Evolutionary conservation across 768 basidiomycete genomes (phyloP), one percentile per base, ranked within the genome.

Genomic region (Trametes meyenii): DNA sequence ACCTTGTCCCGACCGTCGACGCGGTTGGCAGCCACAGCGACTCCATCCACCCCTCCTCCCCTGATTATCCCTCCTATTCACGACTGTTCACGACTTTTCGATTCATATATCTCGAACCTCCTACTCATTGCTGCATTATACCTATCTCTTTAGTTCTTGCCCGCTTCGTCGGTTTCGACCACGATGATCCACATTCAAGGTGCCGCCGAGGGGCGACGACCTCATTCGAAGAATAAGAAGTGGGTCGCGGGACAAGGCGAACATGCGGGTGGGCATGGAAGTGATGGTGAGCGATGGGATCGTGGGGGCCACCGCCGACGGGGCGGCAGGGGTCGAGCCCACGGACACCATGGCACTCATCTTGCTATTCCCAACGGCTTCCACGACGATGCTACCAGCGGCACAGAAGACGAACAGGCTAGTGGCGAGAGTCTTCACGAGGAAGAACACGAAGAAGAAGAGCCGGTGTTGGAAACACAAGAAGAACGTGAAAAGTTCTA

Each of bases 401-500:
- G 63, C 26, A 69, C 68, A 46, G 74, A 77, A 23, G 75, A 76
- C 43, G 75, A 75, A 16, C 77, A 52, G 17, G 73, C 69, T 40
- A 72, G 76, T 46, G 74, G 74, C 46, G 73, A 75, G 19, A 74
- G 67, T 19, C 71, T 54, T 13, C 67, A 67, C 43, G 71, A 69
- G 17, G 73, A 73, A 16, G 67, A 65, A 12, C 66, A 65, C 8
- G 62, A 61, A 3, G 64, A 61, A 53, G 71, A n/a, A 5, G 79
- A 85, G 36, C 83, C 82, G 0, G 80, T 80, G 16, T 72, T 85
- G 17, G 85, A 87, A 44, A 82, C 82, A 0, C 71, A 73, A 10
- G 88, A 90, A 66, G 89, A 88, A 68, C 79, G 83, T 48, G 88
- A 91, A 65, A 78, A 72, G 62, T 89, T 87, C 68, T 92, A 83